phyloP scores from a whole-genome alignment of 495 filamentous ascomycete species.

The Evernia prunastri region DNA sequence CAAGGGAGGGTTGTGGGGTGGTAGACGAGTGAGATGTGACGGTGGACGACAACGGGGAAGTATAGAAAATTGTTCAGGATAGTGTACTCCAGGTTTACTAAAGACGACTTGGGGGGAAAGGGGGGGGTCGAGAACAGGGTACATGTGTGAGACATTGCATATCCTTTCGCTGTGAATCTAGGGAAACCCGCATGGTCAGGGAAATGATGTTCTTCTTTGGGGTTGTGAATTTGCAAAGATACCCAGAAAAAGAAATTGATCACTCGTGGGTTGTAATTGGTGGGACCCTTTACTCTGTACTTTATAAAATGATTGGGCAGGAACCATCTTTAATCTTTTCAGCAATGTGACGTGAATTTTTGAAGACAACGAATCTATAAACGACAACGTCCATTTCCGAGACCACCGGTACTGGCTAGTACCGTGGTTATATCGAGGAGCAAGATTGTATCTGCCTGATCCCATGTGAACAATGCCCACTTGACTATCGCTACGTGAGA shows the following conservation, averaged over 20 bases:
- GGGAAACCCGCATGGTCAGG: neutral
- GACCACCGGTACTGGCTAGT: neutral
- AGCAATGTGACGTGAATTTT: neutral
- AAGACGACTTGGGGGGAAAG: neutral
- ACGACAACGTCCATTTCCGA: neutral
- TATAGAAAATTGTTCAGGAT: neutral
- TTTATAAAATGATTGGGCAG: neutral
- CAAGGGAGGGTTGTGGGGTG: conserved; percentile 14
- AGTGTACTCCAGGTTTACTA: neutral
- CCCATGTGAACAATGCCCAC: neutral
- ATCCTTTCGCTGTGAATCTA: neutral
- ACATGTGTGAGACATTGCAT: neutral
- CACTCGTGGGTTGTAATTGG: neutral
- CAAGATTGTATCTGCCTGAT: neutral
- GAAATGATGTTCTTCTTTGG: neutral
- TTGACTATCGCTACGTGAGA: conserved; percentile 29
- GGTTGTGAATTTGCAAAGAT: neutral
- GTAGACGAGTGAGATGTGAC: neutral
- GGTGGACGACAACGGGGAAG: neutral
- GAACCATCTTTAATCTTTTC: neutral
- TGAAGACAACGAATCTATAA: no score
- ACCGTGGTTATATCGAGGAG: neutral
- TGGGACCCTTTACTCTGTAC: neutral
- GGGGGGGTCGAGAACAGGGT: neutral
- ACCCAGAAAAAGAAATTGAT: conserved; percentile 4